Base-by-base conservation (phyloP, 306 rosid species). In the Vigna radiata region DNA sequence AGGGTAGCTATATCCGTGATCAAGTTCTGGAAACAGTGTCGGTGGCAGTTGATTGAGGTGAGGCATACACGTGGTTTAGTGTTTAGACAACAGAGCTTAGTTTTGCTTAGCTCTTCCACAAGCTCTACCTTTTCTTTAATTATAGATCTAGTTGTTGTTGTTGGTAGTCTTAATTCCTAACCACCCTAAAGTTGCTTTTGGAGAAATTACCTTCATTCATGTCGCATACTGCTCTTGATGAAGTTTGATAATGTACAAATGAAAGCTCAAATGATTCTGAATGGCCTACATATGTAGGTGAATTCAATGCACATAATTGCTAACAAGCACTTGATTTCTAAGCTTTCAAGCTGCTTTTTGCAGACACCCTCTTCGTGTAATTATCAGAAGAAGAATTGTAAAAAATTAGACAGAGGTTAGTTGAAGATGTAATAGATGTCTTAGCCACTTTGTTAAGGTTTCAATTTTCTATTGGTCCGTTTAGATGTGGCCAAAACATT, bases 401-500 rank as follows among this genome's bases (percentile, higher is more conserved):
- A 53, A 58, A 47, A n/a, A 3, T 5, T 25, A 64, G 69, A 68
- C 53, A 66, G 31, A 68, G 68, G 72, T 81, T 70, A 53, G 86
- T 77, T 82, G 83, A 70, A 67, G 77, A 68, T 70, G 68, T 47
- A 61, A 74, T 83, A 68, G 80, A 82, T 76, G 73, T 76, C 52
- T 79, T 66, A 74, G 88, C 75, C 83, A 83, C 83, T 75, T 65
- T 67, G 76, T 79, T 52, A 46, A 48, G 64, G 80, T 80, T 75
- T 77, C 88, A 56, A 73, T n/a, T 80, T 58, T 56, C 53, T 72
- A 77, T 77, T 77, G 70, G 76, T 72, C 76, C 80, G 83, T 80
- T 84, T 72, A 55, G 88, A 79, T 75, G 76, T 75, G 74, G 78
- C 80, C 77, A 68, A 78, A 77, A 67, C 62, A 69, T 78, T 84